Evolutionary conservation across 257 asterid genomes (phyloP).

Genomic region (Solanum chilense): DNA sequence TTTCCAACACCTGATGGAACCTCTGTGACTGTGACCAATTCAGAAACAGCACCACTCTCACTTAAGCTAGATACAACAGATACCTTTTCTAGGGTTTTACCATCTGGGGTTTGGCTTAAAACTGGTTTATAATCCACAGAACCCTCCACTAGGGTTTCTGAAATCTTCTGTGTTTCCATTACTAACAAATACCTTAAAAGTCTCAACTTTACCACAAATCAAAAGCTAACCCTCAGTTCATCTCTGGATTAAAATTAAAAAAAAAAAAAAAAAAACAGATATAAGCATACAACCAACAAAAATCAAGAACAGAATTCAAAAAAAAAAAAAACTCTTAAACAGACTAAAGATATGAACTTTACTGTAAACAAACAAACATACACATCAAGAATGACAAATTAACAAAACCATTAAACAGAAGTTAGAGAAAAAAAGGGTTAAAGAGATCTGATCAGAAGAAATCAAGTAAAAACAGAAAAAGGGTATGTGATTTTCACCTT

Average conservation of each 20-base stretch:
- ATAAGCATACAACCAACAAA: not conserved
- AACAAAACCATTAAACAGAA: not conserved
- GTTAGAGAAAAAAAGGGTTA: not conserved
- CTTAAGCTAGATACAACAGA: constrained; percentile 17
- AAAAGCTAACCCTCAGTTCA: constrained; percentile 15
- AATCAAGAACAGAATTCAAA: not conserved
- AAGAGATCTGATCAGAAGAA: not conserved
- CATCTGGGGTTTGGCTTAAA: constrained; percentile 6
- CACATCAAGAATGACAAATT: not conserved
- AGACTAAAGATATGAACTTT: not conserved
- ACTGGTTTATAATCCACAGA: constrained; percentile 7
- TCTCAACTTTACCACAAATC: constrained; percentile 24
- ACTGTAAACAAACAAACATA: not conserved
- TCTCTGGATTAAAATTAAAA: constrained; percentile 18
- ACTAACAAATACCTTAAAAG: constrained; percentile 26
- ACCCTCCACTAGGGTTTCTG: constrained; percentile 33
- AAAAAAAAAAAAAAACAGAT: not conserved
- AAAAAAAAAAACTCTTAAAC: not conserved
- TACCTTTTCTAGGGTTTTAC: constrained; percentile 12
- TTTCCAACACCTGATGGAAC: not conserved
- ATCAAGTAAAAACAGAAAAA: not conserved
- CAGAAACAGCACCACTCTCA: constrained; percentile 9
- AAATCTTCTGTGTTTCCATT: constrained; percentile 23
- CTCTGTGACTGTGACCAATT: not conserved
- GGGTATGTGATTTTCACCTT: not conserved